Conservation (phyloP, 2,329 filamentous ascomycete genomes). For the Fusarium sp. region DNA sequence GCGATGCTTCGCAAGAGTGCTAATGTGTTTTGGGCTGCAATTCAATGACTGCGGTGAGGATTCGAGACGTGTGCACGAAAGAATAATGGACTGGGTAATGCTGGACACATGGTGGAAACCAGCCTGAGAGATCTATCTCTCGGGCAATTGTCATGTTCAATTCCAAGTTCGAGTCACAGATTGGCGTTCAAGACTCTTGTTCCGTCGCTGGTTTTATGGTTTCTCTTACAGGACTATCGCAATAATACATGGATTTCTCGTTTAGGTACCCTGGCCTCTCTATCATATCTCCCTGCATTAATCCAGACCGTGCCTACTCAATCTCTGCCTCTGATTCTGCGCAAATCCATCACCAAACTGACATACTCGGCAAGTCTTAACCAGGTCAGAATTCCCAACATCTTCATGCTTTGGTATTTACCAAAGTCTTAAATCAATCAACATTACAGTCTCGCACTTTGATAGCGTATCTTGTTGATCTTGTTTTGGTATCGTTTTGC, state of each 20-base stretch:
- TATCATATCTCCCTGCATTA: neutral
- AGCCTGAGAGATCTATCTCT: neutral
- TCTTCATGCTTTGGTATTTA: neutral
- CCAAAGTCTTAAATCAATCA: neutral
- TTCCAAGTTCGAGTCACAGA: neutral
- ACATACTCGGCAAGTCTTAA: neutral
- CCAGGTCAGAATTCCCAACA: neutral
- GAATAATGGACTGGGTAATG: neutral
- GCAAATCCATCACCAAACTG: neutral
- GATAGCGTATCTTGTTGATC: neutral
- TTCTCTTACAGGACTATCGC: neutral
- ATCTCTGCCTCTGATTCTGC: neutral
- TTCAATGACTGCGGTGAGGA: neutral
- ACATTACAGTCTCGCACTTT: too few relatives aligned
- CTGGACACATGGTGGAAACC: neutral
- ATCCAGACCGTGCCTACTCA: neutral
- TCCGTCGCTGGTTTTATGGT: neutral
- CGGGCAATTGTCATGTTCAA: neutral
- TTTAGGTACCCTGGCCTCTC: neutral
- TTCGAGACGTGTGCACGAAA: neutral
- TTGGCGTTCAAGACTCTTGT: neutral
- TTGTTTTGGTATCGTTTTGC: neutral
- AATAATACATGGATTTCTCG: neutral
- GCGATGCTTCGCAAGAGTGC: constrained; percentile 50
- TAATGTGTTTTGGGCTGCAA: constrained; percentile 2